Evolutionary conservation across 2,329 filamentous ascomycete species (phyloP).

Genomic region (Sarocladium kiliense): DNA sequence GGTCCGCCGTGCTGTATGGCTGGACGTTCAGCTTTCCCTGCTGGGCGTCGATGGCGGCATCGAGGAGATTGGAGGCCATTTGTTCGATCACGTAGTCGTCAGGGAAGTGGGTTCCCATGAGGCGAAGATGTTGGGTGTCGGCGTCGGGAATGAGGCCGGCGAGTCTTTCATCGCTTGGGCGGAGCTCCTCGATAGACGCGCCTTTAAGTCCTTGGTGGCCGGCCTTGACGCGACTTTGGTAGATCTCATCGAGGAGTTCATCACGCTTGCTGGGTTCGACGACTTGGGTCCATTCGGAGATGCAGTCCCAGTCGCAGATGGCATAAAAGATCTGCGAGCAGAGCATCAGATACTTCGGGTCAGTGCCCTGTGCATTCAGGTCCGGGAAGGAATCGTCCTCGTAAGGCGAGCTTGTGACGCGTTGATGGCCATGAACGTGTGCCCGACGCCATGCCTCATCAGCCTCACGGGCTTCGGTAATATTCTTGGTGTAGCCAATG

Average conservation of each 20-base stretch:
- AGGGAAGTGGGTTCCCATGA: background rate
- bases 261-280: constrained; percentile 9
- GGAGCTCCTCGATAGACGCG: background rate
- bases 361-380: background rate
- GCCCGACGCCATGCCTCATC: background rate
- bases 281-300: constrained; percentile 19
- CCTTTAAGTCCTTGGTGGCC: background rate
- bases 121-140: background rate
- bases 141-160: background rate
- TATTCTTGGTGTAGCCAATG: background rate
- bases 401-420: background rate
- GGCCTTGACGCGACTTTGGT: background rate
- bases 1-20: constrained; percentile 22
- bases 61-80: constrained; percentile 12
- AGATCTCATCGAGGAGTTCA: constrained; percentile 11
- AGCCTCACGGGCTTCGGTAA: background rate
- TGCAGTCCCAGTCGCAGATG: constrained; percentile 19
- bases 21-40: constrained; percentile 19
- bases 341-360: background rate
- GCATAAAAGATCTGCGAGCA: constrained; percentile 15
- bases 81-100: background rate
- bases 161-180: background rate
- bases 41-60: constrained; percentile 19
- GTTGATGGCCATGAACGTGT: background rate
- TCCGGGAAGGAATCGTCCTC: constrained; percentile 9